These are phyloP conservation scores for Grigorovia yakushimaensis DNA, from an alignment of 805 yeast genomes.

Conservation along the genomic window DNA sequence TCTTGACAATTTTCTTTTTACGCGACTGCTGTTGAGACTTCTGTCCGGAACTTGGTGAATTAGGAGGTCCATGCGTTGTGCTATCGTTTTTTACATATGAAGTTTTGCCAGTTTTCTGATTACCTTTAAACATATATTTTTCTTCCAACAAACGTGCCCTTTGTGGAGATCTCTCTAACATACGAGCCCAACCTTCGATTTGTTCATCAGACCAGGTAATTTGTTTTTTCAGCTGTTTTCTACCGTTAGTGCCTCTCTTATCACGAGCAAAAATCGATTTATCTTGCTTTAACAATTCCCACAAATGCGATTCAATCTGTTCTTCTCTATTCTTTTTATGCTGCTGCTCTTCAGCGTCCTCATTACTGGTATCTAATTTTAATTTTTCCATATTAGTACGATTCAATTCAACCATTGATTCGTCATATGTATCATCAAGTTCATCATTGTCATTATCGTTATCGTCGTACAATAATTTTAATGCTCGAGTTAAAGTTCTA, in stretches of 20 bases:
- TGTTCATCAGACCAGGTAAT: constrained; percentile 81
- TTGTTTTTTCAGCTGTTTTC: constrained; percentile 42
- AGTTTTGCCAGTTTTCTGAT: constrained; percentile 23
- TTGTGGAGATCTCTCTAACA: constrained; percentile 56
- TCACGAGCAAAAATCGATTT: constrained; percentile 39
- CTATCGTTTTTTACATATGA: constrained; percentile 21
- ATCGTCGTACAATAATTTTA: constrained; percentile 53
- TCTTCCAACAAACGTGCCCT: constrained; percentile 56
- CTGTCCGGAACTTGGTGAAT: neutral
- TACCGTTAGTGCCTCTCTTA: constrained; percentile 39
- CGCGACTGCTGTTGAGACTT: neutral
- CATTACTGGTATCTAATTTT: constrained; percentile 6
- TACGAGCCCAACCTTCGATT: constrained; percentile 86
- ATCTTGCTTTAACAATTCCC: constrained; percentile 44
- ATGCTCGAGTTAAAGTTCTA: constrained; percentile 49
- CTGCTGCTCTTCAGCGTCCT: constrained; percentile 8
- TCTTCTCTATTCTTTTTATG: constrained; percentile 25
- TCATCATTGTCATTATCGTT: constrained; percentile 59
- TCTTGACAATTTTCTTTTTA: neutral
- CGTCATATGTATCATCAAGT: constrained; percentile 69
- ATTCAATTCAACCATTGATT: constrained; percentile 28
- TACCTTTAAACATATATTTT: constrained; percentile 42
- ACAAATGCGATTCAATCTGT: constrained; percentile 44
- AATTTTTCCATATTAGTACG: constrained; percentile 11
- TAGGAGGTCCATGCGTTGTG: neutral